Base-by-base conservation (phyloP, 495 filamentous ascomycete genomes). In the Friedmanniomyces endolithicus region DNA sequence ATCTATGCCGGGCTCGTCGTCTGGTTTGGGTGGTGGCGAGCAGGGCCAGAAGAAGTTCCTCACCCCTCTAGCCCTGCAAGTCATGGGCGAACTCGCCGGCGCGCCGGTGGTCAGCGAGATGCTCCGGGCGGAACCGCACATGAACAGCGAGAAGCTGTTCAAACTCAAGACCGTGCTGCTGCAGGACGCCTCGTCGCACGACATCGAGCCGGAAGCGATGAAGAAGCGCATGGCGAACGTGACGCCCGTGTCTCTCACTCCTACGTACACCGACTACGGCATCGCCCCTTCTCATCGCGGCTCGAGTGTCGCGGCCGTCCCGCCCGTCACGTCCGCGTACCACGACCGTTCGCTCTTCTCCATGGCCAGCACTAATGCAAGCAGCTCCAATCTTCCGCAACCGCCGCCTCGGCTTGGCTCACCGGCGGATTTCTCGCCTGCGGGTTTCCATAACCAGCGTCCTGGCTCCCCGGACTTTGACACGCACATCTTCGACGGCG, bases 71-170 rank as follows among this genome's bases (percentile, higher is more conserved):
- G 23, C 59, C 1, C n/a, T 62, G 2, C 59, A 62, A 22, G 59
- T 62, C 16, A 51, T 62, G 24, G 59, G 55, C 39, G 29, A 51
- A 7, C 23, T 55, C 6, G 55, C 55, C n/a, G 51, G 27, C 11
- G 59, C 59, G 20, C 59, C 59, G 1, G 59, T 62, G 6, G 59
- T 62, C 35, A 55, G 49, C 39, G 14, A 58, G 48, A 46, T 62
- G 44, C 55, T 62, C 9, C 14, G 19, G 14, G 50, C 47, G 9
- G 59, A 62, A 33, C 59, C 55, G 9, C 59, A 62, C 43, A 62
- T 62, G 59, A 62, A 58, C 50, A 58, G 59, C 31, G 59, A 62
- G 35, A 62, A 62, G 44, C 59, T 62, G 41, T 12, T 17, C 17
- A 62, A 58, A 46, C 55, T 62, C 48, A 58, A 58, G 43, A 25